Percentiles rank a stretch among this genome's conserved stretches.
Conservation (phyloP, 2,329 filamentous ascomycete genomes). For the Cercospora janseana region DNA sequence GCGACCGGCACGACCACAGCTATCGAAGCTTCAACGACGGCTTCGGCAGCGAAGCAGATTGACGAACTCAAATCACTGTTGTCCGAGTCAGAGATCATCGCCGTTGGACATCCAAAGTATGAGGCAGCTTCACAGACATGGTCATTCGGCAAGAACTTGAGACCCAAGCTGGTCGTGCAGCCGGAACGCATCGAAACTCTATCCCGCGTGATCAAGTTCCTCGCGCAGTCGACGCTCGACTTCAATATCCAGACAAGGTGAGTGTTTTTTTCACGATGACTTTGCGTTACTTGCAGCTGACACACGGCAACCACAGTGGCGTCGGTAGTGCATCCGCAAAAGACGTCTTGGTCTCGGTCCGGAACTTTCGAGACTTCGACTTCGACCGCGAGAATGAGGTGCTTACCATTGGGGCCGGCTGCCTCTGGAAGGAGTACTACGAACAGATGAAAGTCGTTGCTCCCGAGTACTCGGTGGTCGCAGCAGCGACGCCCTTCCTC, state of each 20-base stretch:
- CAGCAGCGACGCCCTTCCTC: slow-evolving; percentile 5
- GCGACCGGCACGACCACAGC: background rate
- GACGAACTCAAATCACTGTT: background rate
- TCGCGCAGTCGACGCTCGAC: background rate
- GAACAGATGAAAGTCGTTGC: slow-evolving; percentile 4
- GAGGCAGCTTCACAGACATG: slow-evolving; percentile 4
- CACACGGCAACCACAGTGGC: background rate
- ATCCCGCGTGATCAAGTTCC: slow-evolving; percentile 1
- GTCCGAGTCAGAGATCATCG: background rate
- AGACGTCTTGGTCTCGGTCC: slow-evolving; percentile 5
- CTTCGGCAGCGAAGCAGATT: background rate
- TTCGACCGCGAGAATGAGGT: slow-evolving; percentile 11
- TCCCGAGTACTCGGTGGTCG: slow-evolving; percentile 10
- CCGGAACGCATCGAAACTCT: background rate
- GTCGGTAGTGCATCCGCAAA: slow-evolving; percentile 5
- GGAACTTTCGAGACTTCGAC: background rate
- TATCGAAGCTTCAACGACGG: background rate
- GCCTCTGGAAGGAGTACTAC: slow-evolving; percentile 9
- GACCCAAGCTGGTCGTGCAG: no score
- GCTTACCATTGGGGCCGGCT: slow-evolving; percentile 2
- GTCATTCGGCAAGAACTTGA: background rate
- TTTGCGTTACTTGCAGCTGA: background rate
- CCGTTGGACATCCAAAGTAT: background rate
- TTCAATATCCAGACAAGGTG: slow-evolving; percentile 4
- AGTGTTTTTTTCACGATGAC: background rate